Base-by-base conservation (phyloP, 148 eudicot genomes). In the Camellia sinensis region DNA sequence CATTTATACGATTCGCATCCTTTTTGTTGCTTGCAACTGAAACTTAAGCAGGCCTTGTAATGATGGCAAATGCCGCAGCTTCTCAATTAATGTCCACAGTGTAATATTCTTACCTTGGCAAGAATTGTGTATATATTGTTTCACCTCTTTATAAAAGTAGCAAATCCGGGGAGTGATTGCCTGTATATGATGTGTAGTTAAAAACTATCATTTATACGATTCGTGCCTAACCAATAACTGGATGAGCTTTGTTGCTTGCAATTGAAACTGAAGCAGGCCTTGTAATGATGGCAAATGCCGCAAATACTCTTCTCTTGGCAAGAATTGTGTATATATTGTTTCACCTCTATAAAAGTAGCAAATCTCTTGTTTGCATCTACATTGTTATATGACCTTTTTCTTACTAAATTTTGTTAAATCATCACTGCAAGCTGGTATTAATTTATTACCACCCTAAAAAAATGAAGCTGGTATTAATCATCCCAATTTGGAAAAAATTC, bases 191-290 rank as follows among this genome's bases (percentile, higher is more conserved):
- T 29, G 37, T 29, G 22, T 81, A 82, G 78, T 40, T 17, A n/a
- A 4, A 19, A 56, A 19, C 3, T 0, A 12, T 3, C 43, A 2
- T 21, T 17, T 44, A 6, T 13, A 19, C 46, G 41, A 21, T 7
- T 75, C 10, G 18, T 56, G 11, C 41, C 43, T 43, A 1, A 29
- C 78, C 56, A 62, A 45, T 6, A 8, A 18, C 68, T 21, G 15
- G 66, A 19, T 10, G 50, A 61, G 56, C 18, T 62, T 29, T 53
- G 57, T 53, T 29, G 7, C 18, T 62, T 19, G 14, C 46, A 44
- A 75, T n/a, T 75, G 69, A 6, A 44, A 75, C 56, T 44, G n/a
- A 75, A 75, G 69, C 10, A 19, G n/a, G 37, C 54, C 60, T 60
- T 62, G 37, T 1, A 18, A n/a, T 44, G 46, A 29, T 62, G 78